Evolutionary conservation across 805 yeast genomes (phyloP), one percentile per base, ranked within the genome.

Genomic region (Isabelozyma gotoi): DNA sequence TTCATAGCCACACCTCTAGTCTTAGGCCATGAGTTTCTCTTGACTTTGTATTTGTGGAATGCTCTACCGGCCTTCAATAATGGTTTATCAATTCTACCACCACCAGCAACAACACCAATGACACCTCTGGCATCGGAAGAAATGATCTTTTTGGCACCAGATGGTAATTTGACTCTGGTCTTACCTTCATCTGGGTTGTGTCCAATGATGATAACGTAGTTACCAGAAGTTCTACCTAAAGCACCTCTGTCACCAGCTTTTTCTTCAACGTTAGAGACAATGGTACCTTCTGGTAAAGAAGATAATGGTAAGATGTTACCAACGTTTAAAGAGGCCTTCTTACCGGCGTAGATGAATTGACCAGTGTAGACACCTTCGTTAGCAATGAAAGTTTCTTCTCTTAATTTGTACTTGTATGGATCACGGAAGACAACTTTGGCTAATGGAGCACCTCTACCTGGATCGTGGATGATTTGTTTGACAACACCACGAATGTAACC

Each of bases 1-100:
- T 92, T 92, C 99, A 94, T 92, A 76, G 99, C 99, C 74, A 92
- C 98, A 92, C 98, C 99, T 84, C 98, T 90, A 72, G 98, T 94
- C 88, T 89, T 91, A 80, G 99, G 99, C 98, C 98, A 94, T 60
- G 96, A 89, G 96, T 94, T 90, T 82, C 98, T 85, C 95, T 94
- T 94, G 69, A 91, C 96, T 80, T 78, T 91, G 92, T 86, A 91
- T 84, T 92, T 92, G 91, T 92, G 97, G 96, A 85, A 92, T 60
- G 99, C 99, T 83, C 96, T 90, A 82, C 98, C 98, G 73, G 99
- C 99, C 88, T 92, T 92, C 75, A 92, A 86, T 81, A 92, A 81
- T 79, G 99, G 99, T 83, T 92, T 92, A 80, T 92, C 98, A 69
- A 89, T 89, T 86, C 98, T 92, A 77, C 98, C 98, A 83, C 98